Evolutionary conservation across 495 filamentous ascomycete species (phyloP).

Genomic region (Clohesyomyces aquaticus): DNA sequence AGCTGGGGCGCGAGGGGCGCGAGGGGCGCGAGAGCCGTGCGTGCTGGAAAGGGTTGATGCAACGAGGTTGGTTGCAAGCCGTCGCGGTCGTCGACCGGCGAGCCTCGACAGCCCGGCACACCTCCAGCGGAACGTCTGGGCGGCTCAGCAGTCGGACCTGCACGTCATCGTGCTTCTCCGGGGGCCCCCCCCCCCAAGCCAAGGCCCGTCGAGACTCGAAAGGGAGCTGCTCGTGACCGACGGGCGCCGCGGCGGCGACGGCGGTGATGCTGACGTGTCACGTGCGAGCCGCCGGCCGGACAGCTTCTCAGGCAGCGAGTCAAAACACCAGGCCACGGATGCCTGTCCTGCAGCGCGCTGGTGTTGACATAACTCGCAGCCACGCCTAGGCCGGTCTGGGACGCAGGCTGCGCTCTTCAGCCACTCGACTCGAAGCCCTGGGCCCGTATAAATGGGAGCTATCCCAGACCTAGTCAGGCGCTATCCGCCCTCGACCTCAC

Average conservation of each 20-base stretch:
- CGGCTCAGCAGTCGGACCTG: background rate
- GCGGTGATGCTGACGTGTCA: too few species aligned
- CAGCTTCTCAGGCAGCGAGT: conserved; percentile 1
- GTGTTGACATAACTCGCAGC: too few species aligned
- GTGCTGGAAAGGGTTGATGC: background rate
- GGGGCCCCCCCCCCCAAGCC: too few species aligned
- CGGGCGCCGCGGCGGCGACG: too few species aligned
- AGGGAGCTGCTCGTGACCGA: too few species aligned
- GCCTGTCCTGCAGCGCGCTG: background rate
- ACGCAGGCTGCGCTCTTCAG: too few species aligned
- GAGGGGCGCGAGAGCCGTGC: background rate
- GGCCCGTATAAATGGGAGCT: background rate
- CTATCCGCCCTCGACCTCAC: background rate
- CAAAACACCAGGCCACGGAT: background rate
- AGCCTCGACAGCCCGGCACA: too few species aligned
- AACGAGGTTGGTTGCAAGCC: background rate
- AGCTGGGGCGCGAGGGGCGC: background rate
- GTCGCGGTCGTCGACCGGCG: too few species aligned
- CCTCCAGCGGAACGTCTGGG: background rate
- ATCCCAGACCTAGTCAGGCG: conserved; percentile 3
- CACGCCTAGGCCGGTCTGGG: too few species aligned
- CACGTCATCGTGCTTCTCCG: conserved; percentile 4
- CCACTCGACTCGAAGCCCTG: too few species aligned
- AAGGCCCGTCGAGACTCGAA: too few species aligned
- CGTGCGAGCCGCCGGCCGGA: background rate